Conservation (phyloP, 1,139 yeast genomes). For the Lodderomyces oxycetoniae region DNA sequence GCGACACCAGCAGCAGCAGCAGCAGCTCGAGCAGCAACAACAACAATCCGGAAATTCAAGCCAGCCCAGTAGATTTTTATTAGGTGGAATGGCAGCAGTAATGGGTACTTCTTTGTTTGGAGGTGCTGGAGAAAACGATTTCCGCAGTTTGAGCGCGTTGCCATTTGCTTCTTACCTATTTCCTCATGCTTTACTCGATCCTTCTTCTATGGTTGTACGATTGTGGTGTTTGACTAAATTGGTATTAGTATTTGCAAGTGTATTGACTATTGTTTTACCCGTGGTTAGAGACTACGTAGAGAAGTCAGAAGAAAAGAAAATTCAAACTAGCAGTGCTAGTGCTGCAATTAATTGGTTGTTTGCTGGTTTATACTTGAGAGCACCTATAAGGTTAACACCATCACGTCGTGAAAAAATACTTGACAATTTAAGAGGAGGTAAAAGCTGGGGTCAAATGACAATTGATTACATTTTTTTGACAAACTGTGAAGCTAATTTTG, state of each 20-base stretch:
- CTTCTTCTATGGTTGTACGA: constrained; percentile 24
- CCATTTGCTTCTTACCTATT: constrained; percentile 27
- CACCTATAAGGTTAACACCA: constrained; percentile 23
- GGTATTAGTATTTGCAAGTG: constrained; percentile 24
- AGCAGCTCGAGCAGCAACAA: constrained; percentile 6
- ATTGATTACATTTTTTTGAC: constrained; percentile 29
- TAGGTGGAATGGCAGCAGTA: constrained; percentile 56
- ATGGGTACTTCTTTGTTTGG: constrained; percentile 45
- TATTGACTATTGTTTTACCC: constrained; percentile 26
- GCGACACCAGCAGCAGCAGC: constrained; percentile 9
- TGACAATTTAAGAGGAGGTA: constrained; percentile 21
- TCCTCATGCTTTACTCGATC: constrained; percentile 22
- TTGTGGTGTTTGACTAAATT: constrained; percentile 26
- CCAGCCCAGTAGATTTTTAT: constrained; percentile 31
- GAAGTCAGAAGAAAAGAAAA: constrained; percentile 5
- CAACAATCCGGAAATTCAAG: constrained; percentile 10
- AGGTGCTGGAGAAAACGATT: constrained; percentile 33
- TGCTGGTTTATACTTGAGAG: constrained; percentile 27
- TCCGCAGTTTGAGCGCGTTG: constrained; percentile 36
- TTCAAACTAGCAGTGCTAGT: not conserved
- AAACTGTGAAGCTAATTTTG: constrained; percentile 33
- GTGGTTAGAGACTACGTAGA: constrained; percentile 10
- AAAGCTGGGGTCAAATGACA: constrained; percentile 18
- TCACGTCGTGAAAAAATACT: constrained; percentile 19
- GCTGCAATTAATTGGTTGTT: constrained; percentile 20